Conservation (phyloP, 2,329 filamentous ascomycete genomes). For the Aspergillus texensis region DNA sequence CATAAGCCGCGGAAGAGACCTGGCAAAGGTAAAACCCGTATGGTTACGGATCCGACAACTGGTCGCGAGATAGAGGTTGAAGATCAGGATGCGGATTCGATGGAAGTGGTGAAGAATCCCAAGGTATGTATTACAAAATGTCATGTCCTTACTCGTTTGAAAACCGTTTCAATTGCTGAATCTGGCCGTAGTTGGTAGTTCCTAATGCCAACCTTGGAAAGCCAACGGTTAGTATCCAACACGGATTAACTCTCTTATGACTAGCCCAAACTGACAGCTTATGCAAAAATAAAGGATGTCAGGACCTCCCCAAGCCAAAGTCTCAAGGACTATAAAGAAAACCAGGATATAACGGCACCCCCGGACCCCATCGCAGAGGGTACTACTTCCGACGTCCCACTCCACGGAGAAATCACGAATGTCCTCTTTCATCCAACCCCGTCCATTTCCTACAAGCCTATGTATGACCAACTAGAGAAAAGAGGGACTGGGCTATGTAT, state of each 20-base stretch:
- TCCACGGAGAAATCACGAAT: constrained; percentile 95
- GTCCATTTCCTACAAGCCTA: constrained; percentile 84
- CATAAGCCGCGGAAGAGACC: constrained; percentile 52
- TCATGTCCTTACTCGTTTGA: background rate
- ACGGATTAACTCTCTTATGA: background rate
- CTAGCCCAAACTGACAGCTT: constrained; percentile 3
- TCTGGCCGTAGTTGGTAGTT: constrained; percentile 65
- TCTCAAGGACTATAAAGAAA: constrained; percentile 76
- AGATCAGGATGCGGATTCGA: constrained; percentile 71
- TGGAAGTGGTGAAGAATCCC: constrained; percentile 72
- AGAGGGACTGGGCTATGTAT: constrained; percentile 71
- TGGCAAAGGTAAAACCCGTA: constrained; percentile 51
- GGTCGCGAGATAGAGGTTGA: constrained; percentile 84
- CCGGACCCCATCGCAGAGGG: constrained; percentile 82
- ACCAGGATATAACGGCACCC: constrained; percentile 87
- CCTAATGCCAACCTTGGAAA: constrained; percentile 88
- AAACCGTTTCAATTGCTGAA: constrained; percentile 1
- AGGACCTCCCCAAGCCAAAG: constrained; percentile 72
- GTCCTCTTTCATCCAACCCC: constrained; percentile 95
- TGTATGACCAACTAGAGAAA: constrained; percentile 75
- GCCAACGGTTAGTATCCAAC: constrained; percentile 55
- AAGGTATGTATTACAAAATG: constrained; percentile 50
- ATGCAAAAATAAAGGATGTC: constrained; percentile 52
- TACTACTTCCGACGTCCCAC: constrained; percentile 89
- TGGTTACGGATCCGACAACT: constrained; percentile 84